phyloP scores from a whole-genome alignment of 2,329 filamentous ascomycete genomes.

The Monilinia laxa region DNA sequence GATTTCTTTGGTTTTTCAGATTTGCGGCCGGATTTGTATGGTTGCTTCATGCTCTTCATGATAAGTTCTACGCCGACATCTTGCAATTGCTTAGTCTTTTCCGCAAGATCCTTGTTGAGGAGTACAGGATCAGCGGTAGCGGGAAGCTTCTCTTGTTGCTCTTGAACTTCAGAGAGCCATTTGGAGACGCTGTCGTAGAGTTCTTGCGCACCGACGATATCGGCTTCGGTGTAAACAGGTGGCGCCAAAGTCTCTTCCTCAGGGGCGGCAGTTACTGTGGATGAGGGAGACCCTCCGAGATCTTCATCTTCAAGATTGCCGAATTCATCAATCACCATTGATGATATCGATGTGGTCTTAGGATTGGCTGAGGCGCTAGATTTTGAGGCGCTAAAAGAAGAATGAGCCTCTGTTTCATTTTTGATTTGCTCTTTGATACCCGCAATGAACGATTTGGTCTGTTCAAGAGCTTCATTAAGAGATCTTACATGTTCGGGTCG shows the following conservation, averaged over 20 bases:
- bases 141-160: slow-evolving; percentile 68
- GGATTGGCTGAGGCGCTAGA: slow-evolving; percentile 40
- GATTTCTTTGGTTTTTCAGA: slow-evolving; percentile 38
- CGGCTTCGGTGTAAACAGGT: slow-evolving; percentile 69
- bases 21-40: slow-evolving; percentile 39
- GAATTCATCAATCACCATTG: slow-evolving; percentile 51
- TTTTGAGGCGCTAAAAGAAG: slow-evolving; percentile 51
- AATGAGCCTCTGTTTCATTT: slow-evolving; percentile 61
- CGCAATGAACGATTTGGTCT: slow-evolving; percentile 67
- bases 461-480: slow-evolving; percentile 69
- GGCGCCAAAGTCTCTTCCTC: slow-evolving; percentile 56
- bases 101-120: slow-evolving; percentile 67
- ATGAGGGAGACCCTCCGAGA: slow-evolving; percentile 27
- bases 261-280: slow-evolving; percentile 40
- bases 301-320: slow-evolving; percentile 79
- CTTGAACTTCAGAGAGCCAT: slow-evolving; percentile 75
- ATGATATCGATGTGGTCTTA: slow-evolving; percentile 41
- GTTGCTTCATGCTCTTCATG: slow-evolving; percentile 63
- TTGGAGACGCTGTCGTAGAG: slow-evolving; percentile 60
- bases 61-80: slow-evolving; percentile 69
- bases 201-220: slow-evolving; percentile 65
- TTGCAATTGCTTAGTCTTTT: slow-evolving; percentile 68
- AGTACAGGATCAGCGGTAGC: slow-evolving; percentile 73
- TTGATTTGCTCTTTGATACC: slow-evolving; percentile 72
- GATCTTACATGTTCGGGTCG: slow-evolving; percentile 68